A percentile compares a stretch with the other conserved stretches of the same genome.
Conservation (phyloP, 1,139 yeast species). For the Entelexis sorbosivorans region DNA sequence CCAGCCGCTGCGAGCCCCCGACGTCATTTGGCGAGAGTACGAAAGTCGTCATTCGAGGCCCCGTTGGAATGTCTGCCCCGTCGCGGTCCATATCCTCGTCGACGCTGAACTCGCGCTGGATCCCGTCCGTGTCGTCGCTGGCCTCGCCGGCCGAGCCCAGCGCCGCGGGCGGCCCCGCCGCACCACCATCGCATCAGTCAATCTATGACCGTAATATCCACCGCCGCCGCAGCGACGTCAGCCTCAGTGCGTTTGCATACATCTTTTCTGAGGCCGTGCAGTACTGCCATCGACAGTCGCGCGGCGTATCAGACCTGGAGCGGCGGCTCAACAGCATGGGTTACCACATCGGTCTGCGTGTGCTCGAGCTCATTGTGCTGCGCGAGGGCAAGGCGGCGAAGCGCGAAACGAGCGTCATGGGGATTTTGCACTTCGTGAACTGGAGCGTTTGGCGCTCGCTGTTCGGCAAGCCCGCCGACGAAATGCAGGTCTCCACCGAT, state of each 20-base stretch:
- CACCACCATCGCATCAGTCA: slow-evolving; percentile 1
- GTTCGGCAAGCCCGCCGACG: slow-evolving; percentile 78
- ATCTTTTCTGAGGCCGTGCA: slow-evolving; percentile 63
- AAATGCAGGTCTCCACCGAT: slow-evolving; percentile 77
- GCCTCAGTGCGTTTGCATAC: slow-evolving; percentile 55
- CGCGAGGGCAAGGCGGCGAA: slow-evolving; percentile 53
- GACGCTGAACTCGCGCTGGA: slow-evolving; percentile 8
- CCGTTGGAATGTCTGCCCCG: slow-evolving; percentile 1
- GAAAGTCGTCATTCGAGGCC: not conserved
- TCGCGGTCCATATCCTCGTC: slow-evolving; percentile 9
- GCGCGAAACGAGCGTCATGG: slow-evolving; percentile 64
- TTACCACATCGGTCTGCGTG: slow-evolving; percentile 51
- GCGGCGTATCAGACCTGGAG: slow-evolving; percentile 59
- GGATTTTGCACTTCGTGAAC: slow-evolving; percentile 73
- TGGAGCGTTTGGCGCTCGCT: slow-evolving; percentile 70
- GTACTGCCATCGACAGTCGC: slow-evolving; percentile 52
- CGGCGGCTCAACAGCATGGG: slow-evolving; percentile 62
- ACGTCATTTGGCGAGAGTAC: not conserved
- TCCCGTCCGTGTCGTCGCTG: slow-evolving; percentile 11
- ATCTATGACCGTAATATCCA: slow-evolving; percentile 61
- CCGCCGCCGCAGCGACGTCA: slow-evolving; percentile 56
- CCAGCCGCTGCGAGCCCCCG: no score
- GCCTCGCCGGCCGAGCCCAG: slow-evolving; percentile 6
- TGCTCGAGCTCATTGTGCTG: slow-evolving; percentile 47
- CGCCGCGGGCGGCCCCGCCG: not conserved